Evolutionary conservation across 495 filamentous ascomycete genomes (phyloP), one percentile per base, ranked within the genome.

Genomic region (Gamarada debralockiae): DNA sequence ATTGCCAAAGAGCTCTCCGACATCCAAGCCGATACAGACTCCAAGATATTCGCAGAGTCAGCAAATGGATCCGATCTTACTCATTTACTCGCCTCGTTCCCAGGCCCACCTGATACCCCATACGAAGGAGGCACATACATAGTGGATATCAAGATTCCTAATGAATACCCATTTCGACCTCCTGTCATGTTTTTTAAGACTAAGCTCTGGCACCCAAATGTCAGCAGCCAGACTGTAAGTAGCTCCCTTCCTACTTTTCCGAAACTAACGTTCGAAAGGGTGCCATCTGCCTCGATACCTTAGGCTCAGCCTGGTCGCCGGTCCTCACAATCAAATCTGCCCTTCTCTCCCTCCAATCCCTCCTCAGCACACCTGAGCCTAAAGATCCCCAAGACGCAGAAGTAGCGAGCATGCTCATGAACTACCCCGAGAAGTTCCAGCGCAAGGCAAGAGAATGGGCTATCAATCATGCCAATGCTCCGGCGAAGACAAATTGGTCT

Each of bases 331-430:
- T 98, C 65, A 97, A 97, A 72, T 93, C 90, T 43, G 89, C 95
- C 24, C 80, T 98, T 22, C 78, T 97, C 48, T 96, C 92, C 13
- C 74, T 98, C 15, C 92, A 97, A 67, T 92, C 89, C 39, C 82
- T 98, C 10, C 87, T 98, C 60, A 89, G 86, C 70, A 87, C 87
- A 9, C 93, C 93, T 1, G 93, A 98, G 69, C 93, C 93, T 7
- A 93, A 92, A 57, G 93, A 98, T 61, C 93, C 93, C 2, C 93
- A 98, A 69, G 93, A 98, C 66, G 91, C 90, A 31, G 92, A 97
- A 68, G 93, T 97, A 2, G 93, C 93, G 5, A 82, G 78, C 56
- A 96, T 96, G 92, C 77, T 97, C 62, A 77, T 96, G 20, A 77
- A 82, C 10, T 77, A 84, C 36, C 89, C 88, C 0, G 78, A 85